Evolutionary conservation across 2,329 filamentous ascomycete genomes (phyloP).

Genomic region (Fusarium falciforme): DNA sequence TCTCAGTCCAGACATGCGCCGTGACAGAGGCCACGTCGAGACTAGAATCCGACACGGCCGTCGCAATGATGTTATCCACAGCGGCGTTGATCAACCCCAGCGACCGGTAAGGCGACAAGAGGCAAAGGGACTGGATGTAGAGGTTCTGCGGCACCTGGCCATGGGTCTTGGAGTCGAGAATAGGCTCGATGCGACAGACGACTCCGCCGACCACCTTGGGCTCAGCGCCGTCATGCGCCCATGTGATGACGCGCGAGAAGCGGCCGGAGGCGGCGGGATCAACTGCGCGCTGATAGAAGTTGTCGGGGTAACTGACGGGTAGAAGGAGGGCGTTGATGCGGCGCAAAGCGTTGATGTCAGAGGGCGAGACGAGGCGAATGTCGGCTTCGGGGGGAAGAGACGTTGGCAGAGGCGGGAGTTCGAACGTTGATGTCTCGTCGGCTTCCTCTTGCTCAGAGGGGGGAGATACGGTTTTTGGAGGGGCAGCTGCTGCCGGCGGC

Average conservation of each 20-base stretch:
- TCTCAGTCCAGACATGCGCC: slow-evolving; percentile 77
- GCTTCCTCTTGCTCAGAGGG: slow-evolving; percentile 13
- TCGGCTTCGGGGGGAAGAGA: slow-evolving; percentile 59
- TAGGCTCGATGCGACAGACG: slow-evolving; percentile 69
- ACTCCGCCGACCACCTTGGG: slow-evolving; percentile 70
- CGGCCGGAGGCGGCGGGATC: slow-evolving; percentile 61
- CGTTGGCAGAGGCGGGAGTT: slow-evolving; percentile 47
- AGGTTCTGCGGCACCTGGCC: slow-evolving; percentile 56
- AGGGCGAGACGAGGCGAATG: slow-evolving; percentile 62
- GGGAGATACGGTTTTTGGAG: slow-evolving; percentile 44
- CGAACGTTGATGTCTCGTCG: slow-evolving; percentile 23
- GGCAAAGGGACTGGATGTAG: slow-evolving; percentile 73
- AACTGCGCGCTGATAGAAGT: slow-evolving; percentile 69
- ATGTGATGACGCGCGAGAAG: slow-evolving; percentile 71
- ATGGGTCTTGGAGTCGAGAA: slow-evolving; percentile 25
- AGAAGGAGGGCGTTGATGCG: slow-evolving; percentile 75
- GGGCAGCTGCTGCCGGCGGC: slow-evolving; percentile 36
- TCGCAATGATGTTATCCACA: slow-evolving; percentile 63
- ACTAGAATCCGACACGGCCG: slow-evolving; percentile 49
- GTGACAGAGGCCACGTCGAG: slow-evolving; percentile 61
- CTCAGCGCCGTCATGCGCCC: slow-evolving; percentile 57
- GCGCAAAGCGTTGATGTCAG: slow-evolving; percentile 68
- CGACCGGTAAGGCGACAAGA: slow-evolving; percentile 71
- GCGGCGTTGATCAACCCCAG: slow-evolving; percentile 70
- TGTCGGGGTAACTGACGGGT: slow-evolving; percentile 71